Evolutionary conservation across 495 filamentous ascomycete genomes (phyloP).

Genomic region (Lentithecium fluviatile): DNA sequence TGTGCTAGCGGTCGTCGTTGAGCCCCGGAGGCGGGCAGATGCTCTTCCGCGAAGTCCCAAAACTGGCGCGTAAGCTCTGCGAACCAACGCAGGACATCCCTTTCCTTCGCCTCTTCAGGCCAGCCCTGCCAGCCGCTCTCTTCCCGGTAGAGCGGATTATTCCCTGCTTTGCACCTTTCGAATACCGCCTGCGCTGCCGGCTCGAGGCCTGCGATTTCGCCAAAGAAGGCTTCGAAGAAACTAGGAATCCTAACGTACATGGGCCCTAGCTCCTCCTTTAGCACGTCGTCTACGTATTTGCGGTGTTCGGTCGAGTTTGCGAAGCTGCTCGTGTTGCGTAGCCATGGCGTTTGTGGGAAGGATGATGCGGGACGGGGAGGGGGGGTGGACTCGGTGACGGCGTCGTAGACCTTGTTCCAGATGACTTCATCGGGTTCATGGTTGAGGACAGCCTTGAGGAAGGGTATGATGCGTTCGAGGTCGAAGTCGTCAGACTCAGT

Average conservation of each 20-base stretch:
- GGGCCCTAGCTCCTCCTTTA: constrained; percentile 44
- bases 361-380: not conserved
- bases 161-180: constrained; percentile 24
- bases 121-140: constrained; percentile 20
- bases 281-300: constrained; percentile 45
- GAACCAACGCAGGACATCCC: constrained; percentile 23
- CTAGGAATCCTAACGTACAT: constrained; percentile 41
- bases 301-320: constrained; percentile 47
- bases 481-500: constrained; percentile 42
- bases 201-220: constrained; percentile 36
- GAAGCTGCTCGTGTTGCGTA: constrained; percentile 47
- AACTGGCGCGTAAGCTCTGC: no score
- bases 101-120: constrained; percentile 19
- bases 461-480: constrained; percentile 40
- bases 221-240: constrained; percentile 46
- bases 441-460: constrained; percentile 34
- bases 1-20: constrained; percentile 9
- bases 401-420: constrained; percentile 13
- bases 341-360: constrained; percentile 45
- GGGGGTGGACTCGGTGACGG: constrained; percentile 6
- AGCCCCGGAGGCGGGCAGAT: constrained; percentile 7
- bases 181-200: constrained; percentile 11
- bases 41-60: no score
- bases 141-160: constrained; percentile 27
- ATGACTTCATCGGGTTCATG: constrained; percentile 19